These are phyloP conservation scores for Oryza coarctata DNA, from an alignment of 176 grass and related monocot species.

Conservation along the genomic window DNA sequence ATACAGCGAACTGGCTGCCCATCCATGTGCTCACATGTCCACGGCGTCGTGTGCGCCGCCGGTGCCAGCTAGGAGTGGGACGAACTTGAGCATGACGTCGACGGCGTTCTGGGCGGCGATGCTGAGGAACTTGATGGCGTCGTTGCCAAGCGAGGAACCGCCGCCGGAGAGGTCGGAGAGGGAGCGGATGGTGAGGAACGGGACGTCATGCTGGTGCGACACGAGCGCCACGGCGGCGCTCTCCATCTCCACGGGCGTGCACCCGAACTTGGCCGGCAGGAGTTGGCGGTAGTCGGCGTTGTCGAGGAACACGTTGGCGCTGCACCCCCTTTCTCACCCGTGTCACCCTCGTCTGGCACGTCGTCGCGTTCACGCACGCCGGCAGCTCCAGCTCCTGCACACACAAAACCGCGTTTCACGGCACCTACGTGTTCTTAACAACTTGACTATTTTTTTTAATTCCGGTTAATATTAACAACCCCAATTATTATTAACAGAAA, in stretches of 20 bases:
- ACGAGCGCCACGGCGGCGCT: conserved; percentile 62
- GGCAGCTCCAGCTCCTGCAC: conserved; percentile 39
- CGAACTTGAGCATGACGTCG: conserved; percentile 43
- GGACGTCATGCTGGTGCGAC: conserved; percentile 34
- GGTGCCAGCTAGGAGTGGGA: conserved; percentile 19
- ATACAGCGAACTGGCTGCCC: no score
- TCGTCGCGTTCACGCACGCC: conserved; percentile 55
- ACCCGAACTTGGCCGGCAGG: conserved; percentile 37
- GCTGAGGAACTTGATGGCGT: conserved; percentile 40
- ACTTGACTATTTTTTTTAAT: no score
- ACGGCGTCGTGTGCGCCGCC: neutral
- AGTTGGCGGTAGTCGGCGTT: conserved; percentile 58
- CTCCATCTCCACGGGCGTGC: conserved; percentile 64
- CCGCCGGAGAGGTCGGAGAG: conserved; percentile 66
- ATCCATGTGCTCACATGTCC: conserved; percentile 5
- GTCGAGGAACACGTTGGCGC: conserved; percentile 50
- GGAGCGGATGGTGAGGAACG: conserved; percentile 51
- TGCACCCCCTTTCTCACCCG: conserved; percentile 44
- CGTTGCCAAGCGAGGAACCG: conserved; percentile 47
- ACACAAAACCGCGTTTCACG: no score
- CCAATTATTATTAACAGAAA: no score
- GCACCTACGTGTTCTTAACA: no score
- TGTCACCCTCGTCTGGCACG: conserved; percentile 31
- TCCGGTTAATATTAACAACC: no score
- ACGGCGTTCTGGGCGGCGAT: conserved; percentile 59